Evolutionary conservation across 2,329 filamentous ascomycete species (phyloP).

Genomic region (Thielaviopsis cerberus): DNA sequence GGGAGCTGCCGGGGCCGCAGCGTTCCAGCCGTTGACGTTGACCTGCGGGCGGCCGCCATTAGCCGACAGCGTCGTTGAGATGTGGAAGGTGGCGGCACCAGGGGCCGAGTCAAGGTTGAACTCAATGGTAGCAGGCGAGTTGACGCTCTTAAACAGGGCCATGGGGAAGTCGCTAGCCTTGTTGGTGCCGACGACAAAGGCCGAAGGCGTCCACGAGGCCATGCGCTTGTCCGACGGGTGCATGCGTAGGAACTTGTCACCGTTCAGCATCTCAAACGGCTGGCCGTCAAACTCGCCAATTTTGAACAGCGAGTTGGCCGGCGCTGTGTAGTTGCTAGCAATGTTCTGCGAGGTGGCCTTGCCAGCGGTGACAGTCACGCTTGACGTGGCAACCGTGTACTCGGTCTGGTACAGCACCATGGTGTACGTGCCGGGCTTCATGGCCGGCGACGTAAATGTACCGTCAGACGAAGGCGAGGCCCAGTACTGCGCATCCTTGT

Average conservation of each 20-base stretch:
- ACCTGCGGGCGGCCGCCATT: conserved; percentile 38
- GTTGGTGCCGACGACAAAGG: conserved; percentile 42
- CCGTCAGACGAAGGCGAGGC: conserved; percentile 34
- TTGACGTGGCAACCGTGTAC: conserved; percentile 31
- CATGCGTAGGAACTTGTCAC: conserved; percentile 48
- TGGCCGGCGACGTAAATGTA: conserved; percentile 42
- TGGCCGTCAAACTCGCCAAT: conserved; percentile 49
- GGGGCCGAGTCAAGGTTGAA: conserved; percentile 35
- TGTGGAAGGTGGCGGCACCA: conserved; percentile 38
- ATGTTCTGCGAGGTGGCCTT: conserved; percentile 31
- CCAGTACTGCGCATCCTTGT: conserved; percentile 46
- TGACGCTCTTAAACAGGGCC: conserved; percentile 43
- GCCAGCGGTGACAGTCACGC: conserved; percentile 32
- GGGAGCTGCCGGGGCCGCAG: conserved; percentile 33
- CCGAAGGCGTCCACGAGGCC: conserved; percentile 38
- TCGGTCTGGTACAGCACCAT: conserved; percentile 46
- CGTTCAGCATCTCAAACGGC: conserved; percentile 46
- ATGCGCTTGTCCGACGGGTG: conserved; percentile 49
- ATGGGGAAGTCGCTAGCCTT: conserved; percentile 39
- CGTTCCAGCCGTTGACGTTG: conserved; percentile 36
- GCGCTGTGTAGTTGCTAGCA: conserved; percentile 25
- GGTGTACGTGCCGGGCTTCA: conserved; percentile 52
- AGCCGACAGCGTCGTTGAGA: conserved; percentile 46
- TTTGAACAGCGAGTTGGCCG: conserved; percentile 37
- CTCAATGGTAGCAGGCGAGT: conserved; percentile 40